phyloP scores from a whole-genome alignment of 306 rosid genomes.

The Acacia melanoxylon region DNA sequence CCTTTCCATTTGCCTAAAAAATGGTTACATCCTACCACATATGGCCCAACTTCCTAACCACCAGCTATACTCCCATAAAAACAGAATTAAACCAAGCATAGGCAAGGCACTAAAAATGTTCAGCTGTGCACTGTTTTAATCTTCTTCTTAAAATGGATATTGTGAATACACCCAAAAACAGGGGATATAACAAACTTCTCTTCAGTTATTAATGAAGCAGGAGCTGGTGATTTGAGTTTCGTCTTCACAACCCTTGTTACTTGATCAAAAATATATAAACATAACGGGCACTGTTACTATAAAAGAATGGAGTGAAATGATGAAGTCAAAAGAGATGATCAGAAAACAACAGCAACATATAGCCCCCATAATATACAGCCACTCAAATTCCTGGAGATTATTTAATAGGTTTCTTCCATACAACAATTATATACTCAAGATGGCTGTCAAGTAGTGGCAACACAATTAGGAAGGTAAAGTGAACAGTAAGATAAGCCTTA shows the following conservation, averaged over 20 bases:
- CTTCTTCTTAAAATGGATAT: too few species aligned
- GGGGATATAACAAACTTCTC: too few species aligned
- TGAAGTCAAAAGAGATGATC: background rate
- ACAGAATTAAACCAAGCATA: background rate
- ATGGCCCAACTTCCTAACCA: too few species aligned
- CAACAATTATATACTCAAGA: background rate
- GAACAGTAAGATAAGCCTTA: constrained; percentile 24
- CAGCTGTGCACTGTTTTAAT: too few species aligned
- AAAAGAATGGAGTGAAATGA: background rate
- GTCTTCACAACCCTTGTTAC: background rate
- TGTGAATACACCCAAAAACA: too few species aligned
- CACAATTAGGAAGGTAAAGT: constrained; percentile 6
- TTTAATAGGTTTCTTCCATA: constrained; percentile 19
- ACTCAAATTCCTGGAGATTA: background rate
- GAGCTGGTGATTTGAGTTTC: background rate
- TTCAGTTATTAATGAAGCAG: background rate
- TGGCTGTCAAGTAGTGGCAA: constrained; percentile 4
- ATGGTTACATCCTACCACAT: too few species aligned
- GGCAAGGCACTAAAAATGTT: too few species aligned
- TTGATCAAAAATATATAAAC: background rate
- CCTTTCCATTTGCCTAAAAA: too few species aligned
- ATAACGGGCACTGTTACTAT: background rate
- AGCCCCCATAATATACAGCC: background rate
- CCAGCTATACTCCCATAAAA: background rate
- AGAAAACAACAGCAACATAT: background rate